Conservation (phyloP, 2,329 filamentous ascomycete genomes). For the Lachnum nothofagi region DNA sequence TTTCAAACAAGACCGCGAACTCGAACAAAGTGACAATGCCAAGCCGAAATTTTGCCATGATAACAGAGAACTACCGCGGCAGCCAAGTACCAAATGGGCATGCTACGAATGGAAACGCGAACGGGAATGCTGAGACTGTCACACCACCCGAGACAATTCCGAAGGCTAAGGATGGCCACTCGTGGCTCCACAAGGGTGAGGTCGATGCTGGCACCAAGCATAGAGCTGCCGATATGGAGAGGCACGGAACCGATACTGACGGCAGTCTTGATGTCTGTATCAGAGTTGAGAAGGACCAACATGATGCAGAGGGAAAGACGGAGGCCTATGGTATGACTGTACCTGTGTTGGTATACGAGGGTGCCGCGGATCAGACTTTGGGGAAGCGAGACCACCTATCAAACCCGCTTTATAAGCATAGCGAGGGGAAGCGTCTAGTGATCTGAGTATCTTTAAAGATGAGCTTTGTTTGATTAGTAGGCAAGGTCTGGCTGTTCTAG, state of each 20-base stretch:
- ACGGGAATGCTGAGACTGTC: slow-evolving; percentile 3
- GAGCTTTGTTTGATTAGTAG: too few relatives aligned
- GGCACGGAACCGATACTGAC: slow-evolving; percentile 51
- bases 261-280: slow-evolving; percentile 73
- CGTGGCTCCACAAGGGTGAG: slow-evolving; percentile 71
- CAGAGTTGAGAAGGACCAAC: slow-evolving; percentile 81
- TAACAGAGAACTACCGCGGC: slow-evolving; percentile 77
- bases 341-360: slow-evolving; percentile 43
- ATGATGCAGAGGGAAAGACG: slow-evolving; percentile 73
- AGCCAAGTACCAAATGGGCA: slow-evolving; percentile 35
- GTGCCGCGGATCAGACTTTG: slow-evolving; percentile 15
- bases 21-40: slow-evolving; percentile 86
- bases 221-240: slow-evolving; percentile 57
- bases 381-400: slow-evolving; percentile 16
- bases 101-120: slow-evolving; percentile 16
- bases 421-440: too few relatives aligned
- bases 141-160: slow-evolving; percentile 22
- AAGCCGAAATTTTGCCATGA: slow-evolving; percentile 85
- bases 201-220: slow-evolving; percentile 72
- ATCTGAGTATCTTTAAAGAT: too few relatives aligned
- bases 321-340: slow-evolving; percentile 79
- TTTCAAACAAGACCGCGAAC: slow-evolving; percentile 63
- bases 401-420: too few relatives aligned
- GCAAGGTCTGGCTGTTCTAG: too few relatives aligned
- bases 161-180: slow-evolving; percentile 60